phyloP scores from a whole-genome alignment of 2,329 filamentous ascomycete species.

The Mariannaea sp. region DNA sequence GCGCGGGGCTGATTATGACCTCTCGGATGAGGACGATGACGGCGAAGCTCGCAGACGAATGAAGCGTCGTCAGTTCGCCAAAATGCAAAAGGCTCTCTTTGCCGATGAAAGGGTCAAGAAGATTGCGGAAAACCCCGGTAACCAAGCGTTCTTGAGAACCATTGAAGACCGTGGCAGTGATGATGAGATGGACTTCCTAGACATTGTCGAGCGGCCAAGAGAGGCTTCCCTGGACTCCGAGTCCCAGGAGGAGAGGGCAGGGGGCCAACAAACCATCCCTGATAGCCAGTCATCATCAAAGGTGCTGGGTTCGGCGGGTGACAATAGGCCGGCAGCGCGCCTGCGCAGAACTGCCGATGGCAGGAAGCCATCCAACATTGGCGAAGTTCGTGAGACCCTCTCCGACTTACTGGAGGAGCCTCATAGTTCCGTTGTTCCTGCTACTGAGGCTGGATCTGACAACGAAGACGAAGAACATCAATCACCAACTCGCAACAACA shows the following conservation, averaged over 20 bases:
- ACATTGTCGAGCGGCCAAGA: slow-evolving; percentile 47
- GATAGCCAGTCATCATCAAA: slow-evolving; percentile 58
- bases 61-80: slow-evolving; percentile 86
- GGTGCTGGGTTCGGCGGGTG: slow-evolving; percentile 44
- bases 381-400: slow-evolving; percentile 81
- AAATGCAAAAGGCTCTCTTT: slow-evolving; percentile 87
- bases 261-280: slow-evolving; percentile 47
- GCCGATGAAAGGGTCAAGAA: slow-evolving; percentile 89
- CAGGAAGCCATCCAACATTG: slow-evolving; percentile 73
- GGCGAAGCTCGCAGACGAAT: slow-evolving; percentile 75
- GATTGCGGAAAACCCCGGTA: slow-evolving; percentile 86
- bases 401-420: slow-evolving; percentile 81
- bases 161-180: slow-evolving; percentile 82
- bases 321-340: slow-evolving; percentile 61
- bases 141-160: slow-evolving; percentile 85
- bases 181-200: slow-evolving; percentile 77
- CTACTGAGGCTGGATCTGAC: slow-evolving; percentile 44
- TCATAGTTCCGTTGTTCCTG: slow-evolving; percentile 54
- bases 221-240: slow-evolving; percentile 46
- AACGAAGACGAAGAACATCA: slow-evolving; percentile 48
- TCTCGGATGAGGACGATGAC: slow-evolving; percentile 91
- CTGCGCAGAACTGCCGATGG: slow-evolving; percentile 64
- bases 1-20: slow-evolving; percentile 78
- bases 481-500: slow-evolving; percentile 45
- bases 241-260: slow-evolving; percentile 39